These are phyloP conservation scores for Jamesozyma jinghongensis DNA, from an alignment of 805 yeast species.

Conservation along the genomic window DNA sequence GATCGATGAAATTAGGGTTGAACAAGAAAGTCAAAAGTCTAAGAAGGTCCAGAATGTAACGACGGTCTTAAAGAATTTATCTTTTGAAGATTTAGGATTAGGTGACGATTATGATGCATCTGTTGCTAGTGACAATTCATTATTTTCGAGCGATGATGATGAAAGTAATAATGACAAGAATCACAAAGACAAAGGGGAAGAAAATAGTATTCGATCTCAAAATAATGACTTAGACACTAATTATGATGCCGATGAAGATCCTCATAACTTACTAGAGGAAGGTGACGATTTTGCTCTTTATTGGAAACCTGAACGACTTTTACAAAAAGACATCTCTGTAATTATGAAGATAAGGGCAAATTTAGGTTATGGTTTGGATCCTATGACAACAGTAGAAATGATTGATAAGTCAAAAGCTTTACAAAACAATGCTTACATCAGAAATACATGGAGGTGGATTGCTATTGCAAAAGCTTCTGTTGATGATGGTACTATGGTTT, in stretches of 20 bases:
- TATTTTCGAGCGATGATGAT: conserved; percentile 13
- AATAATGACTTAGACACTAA: conserved; percentile 4
- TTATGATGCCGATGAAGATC: conserved; percentile 10
- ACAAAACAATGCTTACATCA: conserved; percentile 45
- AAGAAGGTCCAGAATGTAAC: conserved; percentile 15
- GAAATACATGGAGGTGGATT: conserved; percentile 90
- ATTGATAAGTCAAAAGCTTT: conserved; percentile 43
- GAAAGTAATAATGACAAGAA: conserved; percentile 9
- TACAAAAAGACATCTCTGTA: conserved; percentile 66
- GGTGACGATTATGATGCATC: conserved; percentile 15
- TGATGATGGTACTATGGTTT: conserved; percentile 55
- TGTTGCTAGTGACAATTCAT: conserved; percentile 1
- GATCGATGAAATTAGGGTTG: conserved; percentile 23
- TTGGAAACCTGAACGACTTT: conserved; percentile 35
- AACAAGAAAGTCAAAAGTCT: conserved; percentile 11
- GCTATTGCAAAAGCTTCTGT: conserved; percentile 59
- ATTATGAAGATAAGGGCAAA: conserved; percentile 64
- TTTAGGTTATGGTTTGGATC: conserved; percentile 63
- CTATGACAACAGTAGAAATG: conserved; percentile 52
- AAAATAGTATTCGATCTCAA: conserved; percentile 3
- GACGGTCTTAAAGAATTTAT: conserved; percentile 16
- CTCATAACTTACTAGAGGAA: conserved; percentile 8
- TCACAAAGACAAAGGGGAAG: conserved; percentile 4
- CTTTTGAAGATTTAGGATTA: conserved; percentile 28
- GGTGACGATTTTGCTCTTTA: conserved; percentile 23